Conservation (phyloP, 495 filamentous ascomycete species). For the Penicillium argentinense region DNA sequence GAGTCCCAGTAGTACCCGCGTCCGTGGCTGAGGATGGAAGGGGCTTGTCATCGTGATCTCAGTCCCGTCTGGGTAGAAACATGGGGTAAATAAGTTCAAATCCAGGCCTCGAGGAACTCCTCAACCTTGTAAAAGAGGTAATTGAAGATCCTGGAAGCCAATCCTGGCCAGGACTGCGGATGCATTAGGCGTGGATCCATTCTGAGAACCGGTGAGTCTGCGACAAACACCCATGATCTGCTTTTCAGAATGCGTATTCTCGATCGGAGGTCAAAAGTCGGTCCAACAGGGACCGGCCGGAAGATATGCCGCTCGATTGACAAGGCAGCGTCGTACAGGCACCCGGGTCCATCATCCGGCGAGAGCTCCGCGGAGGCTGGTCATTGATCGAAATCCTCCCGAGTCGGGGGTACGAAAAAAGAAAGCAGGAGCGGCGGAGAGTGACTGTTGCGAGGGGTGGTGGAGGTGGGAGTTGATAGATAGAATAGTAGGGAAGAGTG, state of each 20-base stretch:
- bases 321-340: slow-evolving; percentile 34
- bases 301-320: slow-evolving; percentile 40
- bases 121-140: no score
- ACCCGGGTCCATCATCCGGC: slow-evolving; percentile 35
- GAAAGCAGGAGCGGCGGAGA: no score
- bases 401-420: no score
- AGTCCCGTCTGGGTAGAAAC: neutral
- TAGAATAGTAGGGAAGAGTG: no score
- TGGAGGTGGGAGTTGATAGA: no score
- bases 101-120: no score
- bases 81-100: no score
- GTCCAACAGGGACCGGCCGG: slow-evolving; percentile 37
- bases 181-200: slow-evolving; percentile 8
- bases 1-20: slow-evolving; percentile 6
- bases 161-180: slow-evolving; percentile 17
- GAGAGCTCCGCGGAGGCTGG: neutral
- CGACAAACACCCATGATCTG: slow-evolving; percentile 22
- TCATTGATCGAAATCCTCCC: slow-evolving; percentile 17
- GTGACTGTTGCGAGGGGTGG: no score
- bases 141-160: neutral
- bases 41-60: slow-evolving; percentile 11
- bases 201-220: slow-evolving; percentile 12
- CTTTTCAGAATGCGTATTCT: slow-evolving; percentile 7
- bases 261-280: neutral
- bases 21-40: slow-evolving; percentile 4